Conservation (phyloP, 495 filamentous ascomycete species). For the Neurospora hispaniola region DNA sequence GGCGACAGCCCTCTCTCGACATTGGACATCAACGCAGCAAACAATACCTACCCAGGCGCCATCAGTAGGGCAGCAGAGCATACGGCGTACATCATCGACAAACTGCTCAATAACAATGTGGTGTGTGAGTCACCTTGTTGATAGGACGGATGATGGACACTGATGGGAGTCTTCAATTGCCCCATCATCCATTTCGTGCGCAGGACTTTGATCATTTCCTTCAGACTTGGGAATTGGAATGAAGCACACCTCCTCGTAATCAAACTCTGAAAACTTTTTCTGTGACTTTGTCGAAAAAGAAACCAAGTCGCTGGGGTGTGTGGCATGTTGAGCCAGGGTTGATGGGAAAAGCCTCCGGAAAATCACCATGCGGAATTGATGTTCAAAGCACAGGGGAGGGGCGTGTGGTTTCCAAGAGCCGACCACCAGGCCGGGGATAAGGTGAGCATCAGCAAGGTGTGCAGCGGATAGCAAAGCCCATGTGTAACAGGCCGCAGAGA, state of each 20-base stretch:
- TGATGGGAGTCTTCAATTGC: neutral
- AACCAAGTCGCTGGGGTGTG: neutral
- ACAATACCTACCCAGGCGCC: slow-evolving; percentile 12
- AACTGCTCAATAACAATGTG: slow-evolving; percentile 3
- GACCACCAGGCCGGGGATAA: neutral
- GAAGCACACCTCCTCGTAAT: neutral
- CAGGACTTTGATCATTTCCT: neutral
- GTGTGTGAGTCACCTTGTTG: slow-evolving; percentile 25
- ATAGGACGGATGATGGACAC: neutral
- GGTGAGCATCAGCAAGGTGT: neutral
- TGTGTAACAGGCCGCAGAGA: neutral
- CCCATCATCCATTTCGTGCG: neutral
- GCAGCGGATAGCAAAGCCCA: neutral
- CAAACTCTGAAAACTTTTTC: neutral
- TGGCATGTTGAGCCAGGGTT: neutral
- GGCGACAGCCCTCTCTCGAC: slow-evolving; percentile 22
- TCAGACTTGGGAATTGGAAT: neutral
- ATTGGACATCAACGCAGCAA: slow-evolving; percentile 41
- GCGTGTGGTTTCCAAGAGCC: neutral
- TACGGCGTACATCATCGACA: slow-evolving; percentile 18
- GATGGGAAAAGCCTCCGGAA: neutral
- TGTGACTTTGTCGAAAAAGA: neutral
- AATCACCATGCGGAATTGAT: neutral
- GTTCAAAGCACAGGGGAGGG: neutral
- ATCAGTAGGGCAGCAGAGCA: slow-evolving; percentile 30